These are phyloP conservation scores for Maudiozyma humilis DNA, from an alignment of 1,139 yeast genomes.

Conservation along the genomic window DNA sequence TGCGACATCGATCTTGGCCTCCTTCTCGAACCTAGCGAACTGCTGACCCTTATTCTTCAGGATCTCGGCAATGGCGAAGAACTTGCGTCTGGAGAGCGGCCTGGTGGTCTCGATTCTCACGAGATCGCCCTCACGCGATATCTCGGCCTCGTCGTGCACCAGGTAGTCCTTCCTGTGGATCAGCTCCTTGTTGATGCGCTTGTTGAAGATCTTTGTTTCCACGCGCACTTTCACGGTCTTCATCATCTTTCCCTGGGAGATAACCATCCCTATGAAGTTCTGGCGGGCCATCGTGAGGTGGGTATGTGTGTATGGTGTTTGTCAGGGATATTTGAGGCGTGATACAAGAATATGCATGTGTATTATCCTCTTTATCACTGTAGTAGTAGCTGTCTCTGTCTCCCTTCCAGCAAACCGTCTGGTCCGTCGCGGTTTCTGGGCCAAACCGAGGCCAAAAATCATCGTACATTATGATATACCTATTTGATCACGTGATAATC, in stretches of 20 bases:
- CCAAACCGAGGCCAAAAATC: no score
- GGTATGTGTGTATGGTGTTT: neutral
- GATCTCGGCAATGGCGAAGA: constrained; percentile 91
- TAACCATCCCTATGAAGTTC: constrained; percentile 84
- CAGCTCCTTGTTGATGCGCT: constrained; percentile 65
- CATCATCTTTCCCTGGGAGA: constrained; percentile 91
- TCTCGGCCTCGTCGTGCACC: constrained; percentile 88
- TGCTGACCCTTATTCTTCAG: constrained; percentile 85
- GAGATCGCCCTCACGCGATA: constrained; percentile 90
- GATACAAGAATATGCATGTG: no score
- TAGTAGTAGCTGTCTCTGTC: no score
- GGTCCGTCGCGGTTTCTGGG: no score
- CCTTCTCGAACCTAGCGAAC: constrained; percentile 68
- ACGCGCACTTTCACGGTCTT: constrained; percentile 94
- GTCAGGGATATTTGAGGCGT: neutral
- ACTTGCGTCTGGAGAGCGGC: constrained; percentile 73
- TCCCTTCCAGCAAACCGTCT: no score
- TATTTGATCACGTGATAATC: no score
- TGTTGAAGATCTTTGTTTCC: constrained; percentile 60
- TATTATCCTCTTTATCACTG: no score
- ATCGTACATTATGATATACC: no score
- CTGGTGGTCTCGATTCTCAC: constrained; percentile 90
- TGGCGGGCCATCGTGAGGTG: constrained; percentile 62
- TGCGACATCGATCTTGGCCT: constrained; percentile 60
- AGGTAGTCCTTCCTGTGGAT: constrained; percentile 73